phyloP scores from a whole-genome alignment of 371 early-diverging fungal genomes.

The Mucor racemosus region DNA sequence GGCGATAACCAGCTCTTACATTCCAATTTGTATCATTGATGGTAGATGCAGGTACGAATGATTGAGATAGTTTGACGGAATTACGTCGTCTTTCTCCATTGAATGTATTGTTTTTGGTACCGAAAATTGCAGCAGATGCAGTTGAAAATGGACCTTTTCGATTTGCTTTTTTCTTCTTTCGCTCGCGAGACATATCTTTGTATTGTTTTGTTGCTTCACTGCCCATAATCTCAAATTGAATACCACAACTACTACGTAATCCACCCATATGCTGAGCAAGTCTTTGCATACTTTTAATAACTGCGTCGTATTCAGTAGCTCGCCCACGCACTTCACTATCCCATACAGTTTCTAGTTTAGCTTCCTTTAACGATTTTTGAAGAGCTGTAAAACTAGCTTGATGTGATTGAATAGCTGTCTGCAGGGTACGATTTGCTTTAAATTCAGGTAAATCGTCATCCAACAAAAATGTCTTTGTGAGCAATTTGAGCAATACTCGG shows the following conservation, averaged over 20 bases:
- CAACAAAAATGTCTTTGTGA: slow-evolving; percentile 72
- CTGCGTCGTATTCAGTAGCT: slow-evolving; percentile 42
- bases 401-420: slow-evolving; percentile 65
- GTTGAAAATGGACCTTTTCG: slow-evolving; percentile 2
- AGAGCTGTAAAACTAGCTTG: slow-evolving; percentile 68
- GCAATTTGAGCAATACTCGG: slow-evolving; percentile 54
- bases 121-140: slow-evolving; percentile 18
- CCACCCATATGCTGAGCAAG: slow-evolving; percentile 73
- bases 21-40: slow-evolving; percentile 35
- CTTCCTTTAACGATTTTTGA: slow-evolving; percentile 64
- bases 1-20: slow-evolving; percentile 49
- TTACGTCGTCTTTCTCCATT: not conserved
- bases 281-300: slow-evolving; percentile 60
- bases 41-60: slow-evolving; percentile 16
- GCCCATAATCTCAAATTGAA: slow-evolving; percentile 68
- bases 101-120: not conserved
- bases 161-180: slow-evolving; percentile 12
- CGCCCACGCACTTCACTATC: slow-evolving; percentile 55
- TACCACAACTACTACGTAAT: slow-evolving; percentile 67
- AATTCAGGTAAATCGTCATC: slow-evolving; percentile 65
- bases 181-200: slow-evolving; percentile 20
- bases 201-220: slow-evolving; percentile 28
- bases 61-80: slow-evolving; percentile 12
- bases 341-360: slow-evolving; percentile 64
- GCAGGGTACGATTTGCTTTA: slow-evolving; percentile 52